These are phyloP conservation scores for Amanita subjunquillea DNA, from an alignment of 768 basidiomycete genomes.

Conservation along the genomic window DNA sequence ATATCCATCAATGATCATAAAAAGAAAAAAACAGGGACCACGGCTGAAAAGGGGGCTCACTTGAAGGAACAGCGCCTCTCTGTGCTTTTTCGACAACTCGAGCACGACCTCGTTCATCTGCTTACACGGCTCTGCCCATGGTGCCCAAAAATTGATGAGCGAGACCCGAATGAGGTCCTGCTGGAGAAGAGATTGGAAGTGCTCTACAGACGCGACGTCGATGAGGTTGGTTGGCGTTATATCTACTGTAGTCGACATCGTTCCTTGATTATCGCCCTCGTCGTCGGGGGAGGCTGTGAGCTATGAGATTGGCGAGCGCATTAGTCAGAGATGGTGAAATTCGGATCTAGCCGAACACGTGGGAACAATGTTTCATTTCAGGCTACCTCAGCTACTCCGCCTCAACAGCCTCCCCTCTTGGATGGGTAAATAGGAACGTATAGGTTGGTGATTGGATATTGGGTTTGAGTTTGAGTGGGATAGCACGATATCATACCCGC, in stretches of 20 bases:
- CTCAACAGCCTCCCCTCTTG: no score
- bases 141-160: slow-evolving; percentile 89
- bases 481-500: no score
- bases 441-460: no score
- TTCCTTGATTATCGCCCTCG: slow-evolving; percentile 9
- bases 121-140: slow-evolving; percentile 86
- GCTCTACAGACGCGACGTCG: slow-evolving; percentile 47
- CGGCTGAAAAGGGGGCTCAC: no score
- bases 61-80: slow-evolving; percentile 60
- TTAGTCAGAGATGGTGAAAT: slow-evolving; percentile 14
- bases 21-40: no score
- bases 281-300: no score
- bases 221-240: slow-evolving; percentile 15
- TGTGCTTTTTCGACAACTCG: slow-evolving; percentile 67
- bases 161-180: slow-evolving; percentile 74
- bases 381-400: background rate
- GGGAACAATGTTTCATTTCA: background rate
- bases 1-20: no score
- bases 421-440: no score
- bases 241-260: background rate
- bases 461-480: no score
- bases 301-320: no score
- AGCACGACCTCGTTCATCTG: slow-evolving; percentile 76
- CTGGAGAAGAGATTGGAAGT: slow-evolving; percentile 69
- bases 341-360: slow-evolving; percentile 16